phyloP scores from a whole-genome alignment of 2,329 filamentous ascomycete genomes.

The Colletotrichum sp. region DNA sequence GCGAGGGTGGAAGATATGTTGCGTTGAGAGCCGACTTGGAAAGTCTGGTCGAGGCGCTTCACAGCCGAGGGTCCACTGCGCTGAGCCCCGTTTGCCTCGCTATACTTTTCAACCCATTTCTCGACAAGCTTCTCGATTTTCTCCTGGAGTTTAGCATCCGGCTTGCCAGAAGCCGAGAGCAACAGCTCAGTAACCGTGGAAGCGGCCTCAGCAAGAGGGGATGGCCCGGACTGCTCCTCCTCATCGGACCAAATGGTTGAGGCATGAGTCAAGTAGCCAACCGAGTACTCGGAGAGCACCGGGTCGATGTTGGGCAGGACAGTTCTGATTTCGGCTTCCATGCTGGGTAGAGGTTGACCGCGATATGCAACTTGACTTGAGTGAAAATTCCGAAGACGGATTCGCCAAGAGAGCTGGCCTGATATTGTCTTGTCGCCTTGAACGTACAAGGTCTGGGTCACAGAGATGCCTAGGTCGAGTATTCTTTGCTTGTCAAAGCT shows the following conservation, averaged over 20 bases:
- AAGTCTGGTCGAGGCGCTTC: slow-evolving; percentile 88
- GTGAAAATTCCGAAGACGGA: neutral
- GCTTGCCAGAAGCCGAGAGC: slow-evolving; percentile 88
- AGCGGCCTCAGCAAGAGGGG: slow-evolving; percentile 85
- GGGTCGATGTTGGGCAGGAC: slow-evolving; percentile 88
- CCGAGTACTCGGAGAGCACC: slow-evolving; percentile 88
- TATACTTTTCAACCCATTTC: slow-evolving; percentile 87
- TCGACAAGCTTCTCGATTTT: slow-evolving; percentile 84
- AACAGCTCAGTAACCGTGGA: slow-evolving; percentile 85
- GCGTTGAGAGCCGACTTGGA: slow-evolving; percentile 90
- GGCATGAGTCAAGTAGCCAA: slow-evolving; percentile 93
- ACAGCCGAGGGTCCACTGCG: slow-evolving; percentile 77
- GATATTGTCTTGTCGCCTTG: neutral
- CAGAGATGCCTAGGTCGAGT: neutral
- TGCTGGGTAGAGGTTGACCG: slow-evolving; percentile 39
- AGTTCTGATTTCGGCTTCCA: slow-evolving; percentile 88
- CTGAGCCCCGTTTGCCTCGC: slow-evolving; percentile 74
- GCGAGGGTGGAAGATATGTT: slow-evolving; percentile 97
- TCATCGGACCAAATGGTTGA: slow-evolving; percentile 82
- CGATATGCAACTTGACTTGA: neutral
- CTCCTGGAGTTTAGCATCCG: slow-evolving; percentile 72
- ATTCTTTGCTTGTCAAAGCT: neutral
- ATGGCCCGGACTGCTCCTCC: slow-evolving; percentile 69
- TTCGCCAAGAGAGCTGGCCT: neutral
- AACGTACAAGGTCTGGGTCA: neutral